Evolutionary conservation across 495 filamentous ascomycete genomes (phyloP), one percentile per base, ranked within the genome.

Genomic region (Parathielavia appendiculata): DNA sequence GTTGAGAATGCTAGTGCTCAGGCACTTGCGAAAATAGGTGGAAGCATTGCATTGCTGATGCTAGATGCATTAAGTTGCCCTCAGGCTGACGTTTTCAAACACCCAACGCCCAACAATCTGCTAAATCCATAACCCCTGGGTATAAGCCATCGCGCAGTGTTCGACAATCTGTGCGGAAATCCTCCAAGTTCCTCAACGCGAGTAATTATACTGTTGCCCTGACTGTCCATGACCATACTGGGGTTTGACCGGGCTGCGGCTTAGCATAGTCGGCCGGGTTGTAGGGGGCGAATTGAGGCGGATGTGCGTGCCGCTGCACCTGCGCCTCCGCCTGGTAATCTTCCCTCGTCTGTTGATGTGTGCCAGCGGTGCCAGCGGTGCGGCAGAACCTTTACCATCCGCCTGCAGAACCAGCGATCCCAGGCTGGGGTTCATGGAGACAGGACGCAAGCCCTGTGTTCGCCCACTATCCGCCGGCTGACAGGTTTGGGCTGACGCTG

Each of bases 251-350:
- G 16, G n/a, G 34, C 19, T 36, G 55, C 16, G 61, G 43, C 53
- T 70, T 69, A 11, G 69, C 73, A 22, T 76, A 78, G 56, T 78
- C 73, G 2, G 73, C 70, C 9, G 76, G 75, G 53, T 77, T 78
- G 53, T 78, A 78, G 1, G 65, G 65, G 4, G 69, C 68, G 16
- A 59, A 66, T 13, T 57, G 68, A n/a, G 64, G 59, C 1, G 60
- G 58, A 14, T 60, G 68, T n/a, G 54, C 53, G 30, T 56, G 56
- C 8, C 51, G 64, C 22, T 65, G 60, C 11, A 58, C 57, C 56
- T 62, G 63, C 23, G 59, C 59, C 16, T 69, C 62, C 17, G 63
- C 63, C 32, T 68, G 62, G 52, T 78, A 61, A 47, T 77, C 75
- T 60, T 78, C 75, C 3, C 46, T 58, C 0, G 71, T 75, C 64